phyloP scores from a whole-genome alignment of 1,139 yeast species.

The Sugiyamaella pinicola region DNA sequence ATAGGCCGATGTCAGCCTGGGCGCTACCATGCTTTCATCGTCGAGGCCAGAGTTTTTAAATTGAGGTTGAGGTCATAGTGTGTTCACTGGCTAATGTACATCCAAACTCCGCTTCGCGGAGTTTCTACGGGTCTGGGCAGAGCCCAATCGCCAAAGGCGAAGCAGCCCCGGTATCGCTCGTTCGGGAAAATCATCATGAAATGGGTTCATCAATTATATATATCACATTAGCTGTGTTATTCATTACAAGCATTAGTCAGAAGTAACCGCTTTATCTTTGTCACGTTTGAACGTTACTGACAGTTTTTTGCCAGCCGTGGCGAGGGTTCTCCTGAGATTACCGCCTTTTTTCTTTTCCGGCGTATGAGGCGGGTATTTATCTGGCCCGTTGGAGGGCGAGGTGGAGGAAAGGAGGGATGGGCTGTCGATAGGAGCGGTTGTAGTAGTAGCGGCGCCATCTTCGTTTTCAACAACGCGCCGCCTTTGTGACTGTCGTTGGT shows the following conservation, averaged over 20 bases:
- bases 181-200: no score
- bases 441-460: neutral
- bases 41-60: no score
- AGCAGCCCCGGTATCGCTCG: neutral
- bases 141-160: neutral
- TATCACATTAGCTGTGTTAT: neutral
- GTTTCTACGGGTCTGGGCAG: neutral
- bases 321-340: conserved; percentile 21
- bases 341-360: conserved; percentile 19
- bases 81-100: no score
- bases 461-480: conserved; percentile 9
- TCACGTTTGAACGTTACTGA: conserved; percentile 24
- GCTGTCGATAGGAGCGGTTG: neutral
- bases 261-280: conserved; percentile 18
- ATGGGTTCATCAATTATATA: neutral
- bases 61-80: no score
- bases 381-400: neutral
- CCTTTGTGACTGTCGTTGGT: conserved; percentile 6
- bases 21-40: no score
- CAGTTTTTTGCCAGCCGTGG: conserved; percentile 27
- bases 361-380: neutral
- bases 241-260: conserved; percentile 6
- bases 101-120: neutral
- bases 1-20: no score
- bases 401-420: neutral